A percentile compares a stretch with the other conserved stretches of the same genome.
Conservation (phyloP, 805 yeast genomes). For the Metahyphopichia silvanorum region DNA sequence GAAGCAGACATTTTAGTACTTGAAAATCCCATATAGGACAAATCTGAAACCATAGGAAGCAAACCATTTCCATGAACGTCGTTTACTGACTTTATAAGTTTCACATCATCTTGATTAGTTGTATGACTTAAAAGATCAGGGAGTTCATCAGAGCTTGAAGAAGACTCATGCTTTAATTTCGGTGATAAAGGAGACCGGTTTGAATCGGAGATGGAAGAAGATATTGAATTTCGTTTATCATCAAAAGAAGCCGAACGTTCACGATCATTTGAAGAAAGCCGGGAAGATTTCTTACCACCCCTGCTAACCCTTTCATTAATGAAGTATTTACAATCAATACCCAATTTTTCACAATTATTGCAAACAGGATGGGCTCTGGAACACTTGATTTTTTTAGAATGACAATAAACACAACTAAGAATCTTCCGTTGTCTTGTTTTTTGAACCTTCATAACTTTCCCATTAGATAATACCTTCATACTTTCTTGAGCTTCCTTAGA, state of each 20-base stretch:
- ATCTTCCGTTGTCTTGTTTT: constrained; percentile 59
- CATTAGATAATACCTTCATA: constrained; percentile 38
- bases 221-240: neutral
- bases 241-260: too few species aligned
- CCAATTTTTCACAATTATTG: constrained; percentile 47
- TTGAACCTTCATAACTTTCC: constrained; percentile 57
- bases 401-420: constrained; percentile 55
- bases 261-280: neutral
- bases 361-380: constrained; percentile 59
- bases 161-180: neutral
- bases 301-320: constrained; percentile 54
- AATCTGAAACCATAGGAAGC: too few species aligned
- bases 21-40: too few species aligned
- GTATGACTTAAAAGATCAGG: neutral
- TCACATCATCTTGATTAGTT: neutral
- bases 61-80: too few species aligned
- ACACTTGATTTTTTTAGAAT: constrained; percentile 60
- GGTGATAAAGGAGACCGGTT: neutral
- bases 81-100: too few species aligned
- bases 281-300: constrained; percentile 30
- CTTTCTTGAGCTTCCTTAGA: constrained; percentile 3
- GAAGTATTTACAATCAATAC: constrained; percentile 51
- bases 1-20: too few species aligned
- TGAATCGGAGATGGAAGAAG: neutral
- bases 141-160: neutral